Percentiles rank a stretch among this genome's conserved stretches.
Conservation (phyloP, 257 asterid genomes). For the Gentiana dahurica region DNA sequence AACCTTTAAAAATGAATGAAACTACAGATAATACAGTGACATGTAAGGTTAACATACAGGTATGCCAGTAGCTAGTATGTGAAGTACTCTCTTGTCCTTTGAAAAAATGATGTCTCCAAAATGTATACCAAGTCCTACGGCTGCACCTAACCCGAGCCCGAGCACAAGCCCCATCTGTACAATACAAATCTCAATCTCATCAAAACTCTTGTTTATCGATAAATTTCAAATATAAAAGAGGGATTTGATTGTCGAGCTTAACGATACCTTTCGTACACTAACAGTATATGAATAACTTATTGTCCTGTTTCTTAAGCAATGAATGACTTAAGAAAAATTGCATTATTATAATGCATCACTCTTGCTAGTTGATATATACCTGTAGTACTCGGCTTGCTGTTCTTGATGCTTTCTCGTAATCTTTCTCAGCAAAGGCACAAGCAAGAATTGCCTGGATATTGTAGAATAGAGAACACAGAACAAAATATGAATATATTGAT, state of each 20-base stretch:
- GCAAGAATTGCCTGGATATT: conserved; percentile 83
- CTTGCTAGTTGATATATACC: conserved; percentile 19
- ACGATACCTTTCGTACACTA: not conserved
- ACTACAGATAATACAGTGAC: not conserved
- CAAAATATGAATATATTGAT: too few species aligned
- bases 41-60: conserved; percentile 38
- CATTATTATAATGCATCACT: too few species aligned
- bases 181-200: not conserved
- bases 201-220: not conserved
- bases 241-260: not conserved
- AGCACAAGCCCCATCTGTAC: conserved; percentile 82
- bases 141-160: conserved; percentile 60
- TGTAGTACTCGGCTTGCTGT: conserved; percentile 77
- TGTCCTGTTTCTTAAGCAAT: not conserved
- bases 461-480: not conserved
- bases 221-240: not conserved
- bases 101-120: conserved; percentile 83
- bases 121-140: conserved; percentile 64
- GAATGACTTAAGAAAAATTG: not conserved
- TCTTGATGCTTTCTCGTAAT: conserved; percentile 68
- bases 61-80: conserved; percentile 51
- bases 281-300: not conserved
- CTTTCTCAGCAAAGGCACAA: conserved; percentile 91
- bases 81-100: conserved; percentile 51
- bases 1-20: not conserved